Evolutionary conservation across 148 eudicot genomes (phyloP).

Genomic region (Vaccinium darrowii): DNA sequence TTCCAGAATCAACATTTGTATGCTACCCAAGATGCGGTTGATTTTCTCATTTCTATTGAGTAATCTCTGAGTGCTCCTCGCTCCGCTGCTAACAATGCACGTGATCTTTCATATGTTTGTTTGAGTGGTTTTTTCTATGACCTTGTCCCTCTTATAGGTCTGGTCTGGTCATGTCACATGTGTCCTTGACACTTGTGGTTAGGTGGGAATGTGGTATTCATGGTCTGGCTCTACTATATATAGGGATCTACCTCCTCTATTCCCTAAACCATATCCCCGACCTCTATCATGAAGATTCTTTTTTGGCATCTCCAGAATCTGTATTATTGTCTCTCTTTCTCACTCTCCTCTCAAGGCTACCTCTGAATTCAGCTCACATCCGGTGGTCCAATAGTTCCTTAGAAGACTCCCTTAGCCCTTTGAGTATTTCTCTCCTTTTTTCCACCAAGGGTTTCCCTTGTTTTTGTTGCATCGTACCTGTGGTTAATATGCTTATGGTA

Average conservation of each 20-base stretch:
- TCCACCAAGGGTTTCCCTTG: not conserved
- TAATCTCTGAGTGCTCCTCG: not conserved
- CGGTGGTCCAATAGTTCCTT: not conserved
- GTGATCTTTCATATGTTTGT: not conserved
- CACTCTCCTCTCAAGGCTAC: not conserved
- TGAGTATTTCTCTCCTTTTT: not conserved
- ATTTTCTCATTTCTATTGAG: not conserved
- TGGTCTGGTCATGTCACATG: no score
- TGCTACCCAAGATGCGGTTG: not conserved
- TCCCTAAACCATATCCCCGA: not conserved
- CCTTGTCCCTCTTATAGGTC: not conserved
- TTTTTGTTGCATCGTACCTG: conserved; percentile 4
- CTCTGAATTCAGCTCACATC: not conserved
- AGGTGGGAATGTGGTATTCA: not conserved
- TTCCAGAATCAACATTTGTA: not conserved
- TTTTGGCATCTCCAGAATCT: not conserved
- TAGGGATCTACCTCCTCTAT: not conserved
- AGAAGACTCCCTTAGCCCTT: not conserved
- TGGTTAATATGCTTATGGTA: not conserved
- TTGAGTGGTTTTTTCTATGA: not conserved
- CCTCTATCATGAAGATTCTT: not conserved
- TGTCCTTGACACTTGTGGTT: not conserved
- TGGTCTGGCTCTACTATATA: not conserved
- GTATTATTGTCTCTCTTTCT: not conserved
- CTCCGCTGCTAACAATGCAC: not conserved